phyloP scores from a whole-genome alignment of 78 protist genomes.

The Emiliania huxleyi region DNA sequence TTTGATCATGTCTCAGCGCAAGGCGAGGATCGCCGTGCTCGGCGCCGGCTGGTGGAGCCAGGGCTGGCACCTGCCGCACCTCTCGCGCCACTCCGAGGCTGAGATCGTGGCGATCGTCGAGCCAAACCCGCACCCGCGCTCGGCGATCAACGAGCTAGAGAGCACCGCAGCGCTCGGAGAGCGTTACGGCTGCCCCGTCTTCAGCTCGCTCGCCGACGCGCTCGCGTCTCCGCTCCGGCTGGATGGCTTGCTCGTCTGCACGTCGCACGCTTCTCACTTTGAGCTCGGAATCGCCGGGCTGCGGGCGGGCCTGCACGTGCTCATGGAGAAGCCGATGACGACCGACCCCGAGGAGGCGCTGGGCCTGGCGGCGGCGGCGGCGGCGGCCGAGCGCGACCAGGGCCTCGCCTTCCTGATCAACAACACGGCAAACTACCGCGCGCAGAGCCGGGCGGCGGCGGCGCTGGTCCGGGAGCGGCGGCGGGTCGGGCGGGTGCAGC shows the following conservation, averaged over 20 bases:
- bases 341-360: neutral
- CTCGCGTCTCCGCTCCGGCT: neutral
- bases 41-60: slow-evolving; percentile 41
- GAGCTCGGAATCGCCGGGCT: neutral
- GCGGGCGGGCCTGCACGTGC: neutral
- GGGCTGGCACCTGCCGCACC: slow-evolving; percentile 30
- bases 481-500: neutral
- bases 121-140: neutral
- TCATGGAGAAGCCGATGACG: slow-evolving; percentile 39
- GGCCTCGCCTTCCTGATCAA: neutral
- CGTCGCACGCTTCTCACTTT: neutral
- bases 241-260: neutral
- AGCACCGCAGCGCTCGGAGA: neutral
- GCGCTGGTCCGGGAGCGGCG: neutral
- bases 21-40: neutral
- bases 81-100: neutral
- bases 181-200: neutral
- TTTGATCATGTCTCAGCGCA: too few relatives aligned
- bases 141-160: neutral
- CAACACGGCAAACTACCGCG: slow-evolving; percentile 24
- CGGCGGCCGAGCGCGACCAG: neutral
- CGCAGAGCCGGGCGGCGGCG: neutral
- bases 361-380: neutral
- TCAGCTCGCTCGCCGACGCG: neutral
- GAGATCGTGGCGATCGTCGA: neutral